These are phyloP conservation scores for Cadophora sp. DNA, from an alignment of 2,329 filamentous ascomycete genomes.

Conservation along the genomic window DNA sequence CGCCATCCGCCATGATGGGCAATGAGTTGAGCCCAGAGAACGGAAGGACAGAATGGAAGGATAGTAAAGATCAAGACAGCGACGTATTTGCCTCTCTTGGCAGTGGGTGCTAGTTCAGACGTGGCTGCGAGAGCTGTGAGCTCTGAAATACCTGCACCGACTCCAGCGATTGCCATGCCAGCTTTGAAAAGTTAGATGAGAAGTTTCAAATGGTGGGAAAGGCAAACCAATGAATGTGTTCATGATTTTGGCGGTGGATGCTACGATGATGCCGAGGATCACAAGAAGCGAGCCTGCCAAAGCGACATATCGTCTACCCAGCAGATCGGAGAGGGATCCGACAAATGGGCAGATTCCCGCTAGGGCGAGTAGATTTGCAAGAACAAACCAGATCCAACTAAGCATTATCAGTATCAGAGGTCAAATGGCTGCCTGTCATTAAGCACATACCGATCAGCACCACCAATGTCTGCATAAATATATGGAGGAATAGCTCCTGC, in stretches of 20 bases:
- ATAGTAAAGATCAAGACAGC: constrained; percentile 65
- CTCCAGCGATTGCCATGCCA: constrained; percentile 62
- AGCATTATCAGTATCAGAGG: neutral
- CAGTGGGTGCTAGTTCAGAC: constrained; percentile 70
- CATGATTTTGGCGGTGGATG: constrained; percentile 63
- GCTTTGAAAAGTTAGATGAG: constrained; percentile 44
- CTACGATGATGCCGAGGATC: constrained; percentile 65
- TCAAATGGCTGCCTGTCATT: neutral
- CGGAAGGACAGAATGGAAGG: constrained; percentile 65
- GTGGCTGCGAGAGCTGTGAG: constrained; percentile 72
- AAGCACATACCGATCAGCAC: constrained; percentile 48
- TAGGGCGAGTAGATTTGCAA: constrained; percentile 60
- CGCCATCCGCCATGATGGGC: constrained; percentile 57
- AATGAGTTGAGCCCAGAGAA: constrained; percentile 65
- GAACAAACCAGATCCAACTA: constrained; percentile 43
- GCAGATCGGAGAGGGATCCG: constrained; percentile 67
- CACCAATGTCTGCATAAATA: constrained; percentile 65
- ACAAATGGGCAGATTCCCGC: constrained; percentile 68
- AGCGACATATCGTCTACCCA: constrained; percentile 66
- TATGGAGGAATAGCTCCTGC: constrained; percentile 52
- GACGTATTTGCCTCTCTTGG: constrained; percentile 67
- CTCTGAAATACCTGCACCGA: constrained; percentile 72
- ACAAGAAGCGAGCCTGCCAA: constrained; percentile 60
- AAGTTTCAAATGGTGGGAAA: too few relatives aligned
- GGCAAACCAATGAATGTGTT: constrained; percentile 65